phyloP scores from a whole-genome alignment of 139 green algal genomes.

The Eudorina sp. region DNA sequence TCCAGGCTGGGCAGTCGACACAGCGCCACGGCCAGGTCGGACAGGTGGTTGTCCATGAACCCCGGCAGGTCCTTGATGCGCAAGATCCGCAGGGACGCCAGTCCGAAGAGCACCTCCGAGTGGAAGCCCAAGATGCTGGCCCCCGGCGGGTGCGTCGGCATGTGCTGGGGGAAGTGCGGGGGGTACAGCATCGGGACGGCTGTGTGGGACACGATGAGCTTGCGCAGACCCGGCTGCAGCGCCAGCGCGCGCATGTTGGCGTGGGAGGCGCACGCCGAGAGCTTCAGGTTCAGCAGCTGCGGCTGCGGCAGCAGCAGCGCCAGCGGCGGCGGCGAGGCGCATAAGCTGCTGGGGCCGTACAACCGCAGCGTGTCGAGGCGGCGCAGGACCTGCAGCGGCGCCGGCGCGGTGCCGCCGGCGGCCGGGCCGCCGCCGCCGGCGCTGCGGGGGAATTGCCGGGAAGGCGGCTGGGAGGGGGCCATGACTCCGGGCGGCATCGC shows the following conservation, averaged over 20 bases:
- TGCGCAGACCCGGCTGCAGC: slow-evolving; percentile 1
- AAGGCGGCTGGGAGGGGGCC: too few species aligned
- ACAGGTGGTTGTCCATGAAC: slow-evolving; percentile 36
- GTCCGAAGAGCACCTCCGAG: background rate
- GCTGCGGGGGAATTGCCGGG: too few species aligned
- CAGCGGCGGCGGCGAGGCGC: slow-evolving; percentile 7
- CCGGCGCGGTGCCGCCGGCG: background rate
- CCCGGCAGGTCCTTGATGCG: slow-evolving; percentile 47
- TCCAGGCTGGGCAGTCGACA: slow-evolving; percentile 2
- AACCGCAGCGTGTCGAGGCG: slow-evolving; percentile 24
- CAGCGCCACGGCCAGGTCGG: slow-evolving; percentile 34
- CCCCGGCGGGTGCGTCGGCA: background rate
- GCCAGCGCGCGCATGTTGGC: slow-evolving; percentile 41
- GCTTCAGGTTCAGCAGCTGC: slow-evolving; percentile 36
- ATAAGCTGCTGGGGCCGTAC: slow-evolving; percentile 34
- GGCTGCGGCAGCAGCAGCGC: slow-evolving; percentile 48
- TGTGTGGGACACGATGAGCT: slow-evolving; percentile 42
- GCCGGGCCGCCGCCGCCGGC: background rate
- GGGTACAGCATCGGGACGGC: slow-evolving; percentile 28
- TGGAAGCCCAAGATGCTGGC: slow-evolving; percentile 35
- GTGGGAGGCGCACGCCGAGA: slow-evolving; percentile 43
- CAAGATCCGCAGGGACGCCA: slow-evolving; percentile 11
- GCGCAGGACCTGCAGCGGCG: slow-evolving; percentile 15
- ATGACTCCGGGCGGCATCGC: background rate
- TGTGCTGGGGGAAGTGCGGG: background rate